phyloP scores from a whole-genome alignment of 2,329 filamentous ascomycete species.

The Fusarium albidum region DNA sequence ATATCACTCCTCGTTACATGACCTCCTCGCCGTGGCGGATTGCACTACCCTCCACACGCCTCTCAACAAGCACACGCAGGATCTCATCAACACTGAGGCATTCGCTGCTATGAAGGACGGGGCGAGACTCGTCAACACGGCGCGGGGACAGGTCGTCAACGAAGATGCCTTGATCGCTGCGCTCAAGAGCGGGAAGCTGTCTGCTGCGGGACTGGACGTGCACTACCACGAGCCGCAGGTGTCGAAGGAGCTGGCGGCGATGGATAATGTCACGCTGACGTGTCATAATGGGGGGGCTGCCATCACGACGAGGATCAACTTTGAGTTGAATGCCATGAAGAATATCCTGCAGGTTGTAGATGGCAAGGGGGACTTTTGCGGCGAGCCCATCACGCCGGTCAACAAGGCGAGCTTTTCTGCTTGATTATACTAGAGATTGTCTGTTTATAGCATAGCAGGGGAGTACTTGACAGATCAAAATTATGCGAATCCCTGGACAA shows the following conservation, averaged over 20 bases:
- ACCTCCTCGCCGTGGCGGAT: slow-evolving; percentile 42
- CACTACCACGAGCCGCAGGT: slow-evolving; percentile 62
- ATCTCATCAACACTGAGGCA: slow-evolving; percentile 23
- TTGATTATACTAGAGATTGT: no score
- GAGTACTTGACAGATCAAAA: not conserved
- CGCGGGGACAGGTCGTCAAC: slow-evolving; percentile 60
- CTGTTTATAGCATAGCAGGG: no score
- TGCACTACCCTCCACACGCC: slow-evolving; percentile 47
- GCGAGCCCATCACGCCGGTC: slow-evolving; percentile 23
- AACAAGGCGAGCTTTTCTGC: no score
- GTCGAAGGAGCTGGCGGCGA: slow-evolving; percentile 44
- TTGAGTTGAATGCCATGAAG: slow-evolving; percentile 43
- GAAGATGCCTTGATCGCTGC: slow-evolving; percentile 58
- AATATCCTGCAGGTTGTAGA: slow-evolving; percentile 36
- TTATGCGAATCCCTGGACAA: slow-evolving; percentile 6
- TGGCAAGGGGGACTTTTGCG: slow-evolving; percentile 23
- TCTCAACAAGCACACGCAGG: slow-evolving; percentile 24
- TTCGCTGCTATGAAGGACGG: slow-evolving; percentile 55
- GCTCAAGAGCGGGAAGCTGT: slow-evolving; percentile 54
- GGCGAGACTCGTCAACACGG: slow-evolving; percentile 59
- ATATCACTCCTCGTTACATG: slow-evolving; percentile 41
- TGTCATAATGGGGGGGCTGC: slow-evolving; percentile 49
- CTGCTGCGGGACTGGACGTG: slow-evolving; percentile 61
- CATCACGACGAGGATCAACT: slow-evolving; percentile 50
- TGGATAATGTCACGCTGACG: slow-evolving; percentile 51